phyloP scores from a whole-genome alignment of 805 yeast species.

The Kluyveromyces starmeri region DNA sequence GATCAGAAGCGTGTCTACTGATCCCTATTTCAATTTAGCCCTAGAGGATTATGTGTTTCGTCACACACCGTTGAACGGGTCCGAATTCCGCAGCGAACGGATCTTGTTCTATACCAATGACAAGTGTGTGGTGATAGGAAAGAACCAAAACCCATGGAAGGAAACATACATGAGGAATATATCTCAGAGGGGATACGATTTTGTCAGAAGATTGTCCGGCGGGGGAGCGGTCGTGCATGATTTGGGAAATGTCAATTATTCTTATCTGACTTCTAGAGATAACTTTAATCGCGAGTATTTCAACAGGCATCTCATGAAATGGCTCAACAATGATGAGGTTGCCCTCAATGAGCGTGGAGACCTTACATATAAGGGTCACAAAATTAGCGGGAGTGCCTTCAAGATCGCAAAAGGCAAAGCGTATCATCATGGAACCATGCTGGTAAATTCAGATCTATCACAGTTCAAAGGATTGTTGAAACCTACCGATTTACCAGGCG shows the following conservation, averaged over 20 bases:
- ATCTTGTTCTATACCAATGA: constrained; percentile 66
- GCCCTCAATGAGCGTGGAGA: constrained; percentile 72
- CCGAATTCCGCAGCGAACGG: constrained; percentile 34
- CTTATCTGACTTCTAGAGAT: constrained; percentile 62
- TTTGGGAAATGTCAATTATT: constrained; percentile 76
- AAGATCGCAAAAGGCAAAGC: constrained; percentile 74
- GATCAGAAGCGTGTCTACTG: constrained; percentile 39
- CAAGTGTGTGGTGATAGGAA: constrained; percentile 89
- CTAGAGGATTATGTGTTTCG: constrained; percentile 72
- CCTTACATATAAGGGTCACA: constrained; percentile 45
- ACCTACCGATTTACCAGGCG: constrained; percentile 36
- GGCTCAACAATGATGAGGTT: constrained; percentile 26
- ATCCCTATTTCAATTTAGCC: constrained; percentile 74
- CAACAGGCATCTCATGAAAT: constrained; percentile 38
- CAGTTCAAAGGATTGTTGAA: constrained; percentile 51
- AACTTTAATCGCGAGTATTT: constrained; percentile 54
- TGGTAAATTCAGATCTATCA: constrained; percentile 57
- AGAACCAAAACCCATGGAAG: constrained; percentile 91
- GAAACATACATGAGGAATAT: constrained; percentile 63
- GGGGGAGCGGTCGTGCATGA: constrained; percentile 98
- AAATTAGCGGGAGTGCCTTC: constrained; percentile 90
- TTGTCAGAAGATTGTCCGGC: constrained; percentile 76
- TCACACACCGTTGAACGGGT: constrained; percentile 40
- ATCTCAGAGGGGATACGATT: constrained; percentile 43
- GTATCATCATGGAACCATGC: constrained; percentile 95